phyloP scores from a whole-genome alignment of 2,329 filamentous ascomycete genomes.

The Penicillium sp. region DNA sequence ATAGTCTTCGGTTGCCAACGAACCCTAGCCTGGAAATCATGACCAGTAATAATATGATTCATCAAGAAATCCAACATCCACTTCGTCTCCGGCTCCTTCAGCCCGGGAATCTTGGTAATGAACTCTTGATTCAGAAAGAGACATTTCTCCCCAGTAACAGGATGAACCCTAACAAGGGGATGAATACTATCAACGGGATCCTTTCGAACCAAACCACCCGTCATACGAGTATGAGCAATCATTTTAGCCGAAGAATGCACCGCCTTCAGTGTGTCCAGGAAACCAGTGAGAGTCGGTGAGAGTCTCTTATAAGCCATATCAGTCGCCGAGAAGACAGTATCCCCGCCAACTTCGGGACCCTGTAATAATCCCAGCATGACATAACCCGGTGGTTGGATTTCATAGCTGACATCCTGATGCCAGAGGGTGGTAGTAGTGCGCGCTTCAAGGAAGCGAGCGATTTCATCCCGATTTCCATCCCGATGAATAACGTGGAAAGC shows the following conservation, averaged over 20 bases:
- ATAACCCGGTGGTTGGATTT: conserved; percentile 53
- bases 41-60: conserved; percentile 52
- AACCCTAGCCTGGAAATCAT: conserved; percentile 54
- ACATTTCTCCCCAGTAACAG: conserved; percentile 54
- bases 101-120: conserved; percentile 52
- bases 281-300: conserved; percentile 55
- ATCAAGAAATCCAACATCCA: conserved; percentile 54
- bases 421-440: conserved; percentile 53
- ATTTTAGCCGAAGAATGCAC: conserved; percentile 51
- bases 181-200: conserved; percentile 51
- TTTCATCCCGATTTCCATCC: conserved; percentile 49
- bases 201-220: conserved; percentile 49
- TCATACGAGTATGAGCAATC: conserved; percentile 47
- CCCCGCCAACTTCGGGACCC: conserved; percentile 55
- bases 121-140: conserved; percentile 56
- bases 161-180: conserved; percentile 53
- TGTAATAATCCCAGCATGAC: conserved; percentile 55
- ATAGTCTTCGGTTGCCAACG: conserved; percentile 55
- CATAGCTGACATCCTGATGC: conserved; percentile 56
- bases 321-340: conserved; percentile 53
- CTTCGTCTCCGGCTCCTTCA: conserved; percentile 53
- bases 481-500: conserved; percentile 54
- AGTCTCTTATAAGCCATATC: conserved; percentile 53
- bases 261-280: conserved; percentile 38
- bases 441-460: conserved; percentile 48